Conservation (phyloP, 2,329 filamentous ascomycete genomes). For the Penicillium sp. region DNA sequence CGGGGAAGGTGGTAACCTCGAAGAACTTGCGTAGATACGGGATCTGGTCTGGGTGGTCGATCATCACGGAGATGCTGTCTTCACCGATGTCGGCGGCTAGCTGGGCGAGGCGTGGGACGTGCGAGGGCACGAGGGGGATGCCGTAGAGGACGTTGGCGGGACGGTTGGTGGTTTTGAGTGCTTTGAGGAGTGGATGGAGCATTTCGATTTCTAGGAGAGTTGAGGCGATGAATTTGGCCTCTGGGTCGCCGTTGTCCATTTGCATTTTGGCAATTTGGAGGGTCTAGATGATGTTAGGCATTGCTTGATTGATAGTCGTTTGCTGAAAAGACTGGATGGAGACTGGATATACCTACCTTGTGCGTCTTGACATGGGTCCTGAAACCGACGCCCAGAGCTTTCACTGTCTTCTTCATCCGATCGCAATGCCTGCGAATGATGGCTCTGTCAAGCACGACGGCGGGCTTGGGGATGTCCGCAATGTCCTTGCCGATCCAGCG, state of each 20-base stretch:
- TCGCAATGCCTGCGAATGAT: conserved; percentile 68
- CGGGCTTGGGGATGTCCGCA: conserved; percentile 64
- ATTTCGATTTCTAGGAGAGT: conserved; percentile 75
- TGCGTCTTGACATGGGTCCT: conserved; percentile 82
- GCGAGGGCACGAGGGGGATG: conserved; percentile 66
- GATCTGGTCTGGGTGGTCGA: conserved; percentile 69
- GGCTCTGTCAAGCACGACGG: conserved; percentile 68
- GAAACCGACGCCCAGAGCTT: conserved; percentile 64
- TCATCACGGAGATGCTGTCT: conserved; percentile 62
- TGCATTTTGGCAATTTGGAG: conserved; percentile 67
- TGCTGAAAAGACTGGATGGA: background rate
- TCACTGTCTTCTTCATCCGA: conserved; percentile 68
- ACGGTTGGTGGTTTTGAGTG: conserved; percentile 56
- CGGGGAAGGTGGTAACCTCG: conserved; percentile 47
- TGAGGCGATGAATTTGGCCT: conserved; percentile 68
- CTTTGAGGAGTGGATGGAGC: conserved; percentile 61
- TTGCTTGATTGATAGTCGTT: background rate
- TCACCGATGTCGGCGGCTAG: conserved; percentile 60
- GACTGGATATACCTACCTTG: conserved; percentile 57
- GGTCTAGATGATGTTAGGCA: conserved; percentile 52
- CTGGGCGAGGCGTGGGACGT: conserved; percentile 60
- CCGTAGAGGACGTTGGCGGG: conserved; percentile 70
- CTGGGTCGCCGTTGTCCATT: conserved; percentile 60
- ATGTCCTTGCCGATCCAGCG: conserved; percentile 63
- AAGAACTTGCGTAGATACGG: conserved; percentile 50